These are phyloP conservation scores for Cercospora sp. DNA, from an alignment of 2,329 filamentous ascomycete species.

Conservation along the genomic window DNA sequence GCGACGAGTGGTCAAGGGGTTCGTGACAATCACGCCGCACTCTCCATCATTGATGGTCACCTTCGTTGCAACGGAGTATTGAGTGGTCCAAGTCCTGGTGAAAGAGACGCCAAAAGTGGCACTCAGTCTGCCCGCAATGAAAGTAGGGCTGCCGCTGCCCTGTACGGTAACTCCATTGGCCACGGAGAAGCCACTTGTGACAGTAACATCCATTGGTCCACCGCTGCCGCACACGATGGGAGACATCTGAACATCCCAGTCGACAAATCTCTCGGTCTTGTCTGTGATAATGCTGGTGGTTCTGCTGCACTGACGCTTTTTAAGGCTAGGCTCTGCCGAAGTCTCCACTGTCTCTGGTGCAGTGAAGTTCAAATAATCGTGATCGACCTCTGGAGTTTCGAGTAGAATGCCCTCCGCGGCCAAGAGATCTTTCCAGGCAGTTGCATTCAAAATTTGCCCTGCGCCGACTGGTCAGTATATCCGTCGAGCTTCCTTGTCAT, in stretches of 20 bases:
- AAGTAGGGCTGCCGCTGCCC: neutral
- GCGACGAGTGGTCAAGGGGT: slow-evolving; percentile 26
- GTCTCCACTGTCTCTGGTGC: neutral
- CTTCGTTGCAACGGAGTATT: slow-evolving; percentile 14
- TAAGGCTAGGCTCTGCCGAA: neutral
- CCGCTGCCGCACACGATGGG: neutral
- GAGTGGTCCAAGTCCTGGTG: slow-evolving; percentile 14
- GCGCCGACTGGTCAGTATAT: neutral
- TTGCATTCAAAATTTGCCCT: neutral
- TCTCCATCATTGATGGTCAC: slow-evolving; percentile 13
- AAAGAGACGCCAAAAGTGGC: slow-evolving; percentile 13
- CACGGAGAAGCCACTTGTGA: neutral
- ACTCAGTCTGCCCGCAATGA: slow-evolving; percentile 3
- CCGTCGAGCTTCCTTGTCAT: neutral
- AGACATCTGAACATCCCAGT: neutral
- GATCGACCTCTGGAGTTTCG: neutral
- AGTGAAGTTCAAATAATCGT: neutral
- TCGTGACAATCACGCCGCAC: slow-evolving; percentile 24
- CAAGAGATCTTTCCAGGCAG: neutral
- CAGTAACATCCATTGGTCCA: neutral
- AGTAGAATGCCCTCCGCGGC: neutral
- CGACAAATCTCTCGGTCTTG: neutral
- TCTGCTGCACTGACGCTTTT: neutral
- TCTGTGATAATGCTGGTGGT: neutral
- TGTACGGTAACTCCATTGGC: neutral